Evolutionary conservation across 441 rosid genomes (phyloP), one percentile per base, ranked within the genome.

Genomic region (Populus tomentosa): DNA sequence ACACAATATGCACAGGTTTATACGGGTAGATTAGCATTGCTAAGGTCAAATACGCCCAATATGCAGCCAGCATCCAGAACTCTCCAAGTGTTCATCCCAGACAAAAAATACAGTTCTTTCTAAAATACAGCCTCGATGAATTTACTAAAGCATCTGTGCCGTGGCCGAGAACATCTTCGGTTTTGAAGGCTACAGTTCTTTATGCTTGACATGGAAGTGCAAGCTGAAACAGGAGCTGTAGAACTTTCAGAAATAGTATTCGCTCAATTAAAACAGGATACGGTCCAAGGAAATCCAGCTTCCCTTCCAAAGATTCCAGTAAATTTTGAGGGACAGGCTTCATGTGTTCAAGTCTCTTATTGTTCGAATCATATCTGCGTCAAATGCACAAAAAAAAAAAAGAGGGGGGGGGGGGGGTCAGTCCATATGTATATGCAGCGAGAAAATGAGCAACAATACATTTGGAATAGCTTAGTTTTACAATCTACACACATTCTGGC

Each of bases 201-300:
- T 53, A 38, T 20, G 21, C 67, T 14, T 24, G 42, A 38, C 33
- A 59, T 59, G 28, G 62, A 79, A 32, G 10, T 8, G 18, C 56
- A 53, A 71, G 70, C 71, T 61, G 66, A 67, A 33, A 80, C 13
- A 65, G 21, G 20, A 74, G 67, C 56, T 21, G 20, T 6, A 16
- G 50, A 67, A 56, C 21, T 42, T 20, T 28, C 28, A 23, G 64
- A 23, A 69, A 70, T 32, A 36, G 28, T 75, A 67, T 23, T 46
- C 46, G n/a, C 20, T 16, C 21, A n/a, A 14, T 23, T 20, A 42
- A 67, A 40, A 70, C 71, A 89, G 94, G 98, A 91, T 94, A 93
- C 98, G 93, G 97, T 77, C 98, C 98, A 23, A 93, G 88, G 79
- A 93, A 93, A 83, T 94, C 92, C n/a, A 91, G 91, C 71, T 90